A percentile compares a stretch with the other conserved stretches of the same genome.
Conservation (phyloP, 768 basidiomycete species). For the Panaeolus papilionaceus region DNA sequence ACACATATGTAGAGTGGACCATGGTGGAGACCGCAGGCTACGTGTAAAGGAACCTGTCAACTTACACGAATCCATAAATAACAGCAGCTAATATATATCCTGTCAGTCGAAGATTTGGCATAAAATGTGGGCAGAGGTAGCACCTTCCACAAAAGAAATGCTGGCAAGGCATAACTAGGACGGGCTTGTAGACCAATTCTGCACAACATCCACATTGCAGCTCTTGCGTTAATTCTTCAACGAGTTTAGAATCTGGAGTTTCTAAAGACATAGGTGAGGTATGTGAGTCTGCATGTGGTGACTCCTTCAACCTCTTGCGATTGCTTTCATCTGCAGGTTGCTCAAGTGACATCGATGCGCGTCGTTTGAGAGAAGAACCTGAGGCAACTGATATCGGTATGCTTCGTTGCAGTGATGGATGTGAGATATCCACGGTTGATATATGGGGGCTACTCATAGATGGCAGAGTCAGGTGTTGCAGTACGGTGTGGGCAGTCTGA, state of each 20-base stretch:
- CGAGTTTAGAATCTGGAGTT: conserved; percentile 40
- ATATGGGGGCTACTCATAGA: conserved; percentile 21
- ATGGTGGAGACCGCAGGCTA: not conserved
- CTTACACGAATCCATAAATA: conserved; percentile 85
- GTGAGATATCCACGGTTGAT: conserved; percentile 11
- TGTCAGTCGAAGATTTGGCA: not conserved
- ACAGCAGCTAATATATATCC: conserved; percentile 63
- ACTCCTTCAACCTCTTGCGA: conserved; percentile 67
- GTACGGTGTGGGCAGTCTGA: not conserved
- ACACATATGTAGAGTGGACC: not conserved
- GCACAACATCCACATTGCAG: conserved; percentile 88
- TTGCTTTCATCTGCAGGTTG: conserved; percentile 47
- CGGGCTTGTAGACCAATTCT: conserved; percentile 81
- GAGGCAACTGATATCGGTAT: conserved; percentile 21
- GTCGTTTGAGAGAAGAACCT: conserved; percentile 55
- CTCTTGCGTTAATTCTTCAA: conserved; percentile 72
- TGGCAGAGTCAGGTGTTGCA: conserved; percentile 11
- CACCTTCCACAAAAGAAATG: conserved; percentile 94
- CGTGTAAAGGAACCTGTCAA: conserved; percentile 30
- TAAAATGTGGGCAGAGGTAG: conserved; percentile 5
- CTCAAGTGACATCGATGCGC: conserved; percentile 66
- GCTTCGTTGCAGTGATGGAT: conserved; percentile 7
- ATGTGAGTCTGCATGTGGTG: conserved; percentile 1
- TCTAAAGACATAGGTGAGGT: conserved; percentile 13
- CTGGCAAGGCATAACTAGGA: conserved; percentile 83